phyloP scores from a whole-genome alignment of 768 basidiomycete species.

The Podaxis mareebaensis region DNA sequence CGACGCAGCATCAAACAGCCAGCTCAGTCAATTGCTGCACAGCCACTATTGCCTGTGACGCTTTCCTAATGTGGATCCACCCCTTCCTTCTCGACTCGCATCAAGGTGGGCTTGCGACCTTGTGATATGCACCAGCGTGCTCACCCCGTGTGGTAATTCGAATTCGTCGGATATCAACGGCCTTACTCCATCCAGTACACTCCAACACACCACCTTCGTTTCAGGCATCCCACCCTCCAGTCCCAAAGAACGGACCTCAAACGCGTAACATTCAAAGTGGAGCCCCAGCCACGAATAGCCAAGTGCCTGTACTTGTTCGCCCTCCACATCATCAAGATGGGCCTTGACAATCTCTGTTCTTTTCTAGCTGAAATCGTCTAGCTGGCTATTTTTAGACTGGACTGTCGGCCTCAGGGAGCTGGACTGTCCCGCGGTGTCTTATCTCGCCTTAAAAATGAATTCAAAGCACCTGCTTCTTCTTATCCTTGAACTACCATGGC shows the following conservation, averaged over 20 bases:
- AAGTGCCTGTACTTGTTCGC: no score
- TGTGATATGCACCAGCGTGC: background rate
- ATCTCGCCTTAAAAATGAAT: background rate
- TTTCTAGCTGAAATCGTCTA: background rate
- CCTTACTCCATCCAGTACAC: background rate
- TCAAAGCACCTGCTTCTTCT: background rate
- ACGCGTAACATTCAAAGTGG: no score
- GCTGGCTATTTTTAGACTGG: background rate
- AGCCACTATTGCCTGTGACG: constrained; percentile 14
- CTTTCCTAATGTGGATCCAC: constrained; percentile 2
- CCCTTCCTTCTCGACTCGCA: background rate
- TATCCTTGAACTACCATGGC: background rate
- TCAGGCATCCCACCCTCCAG: background rate
- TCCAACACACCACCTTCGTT: background rate
- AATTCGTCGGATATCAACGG: background rate
- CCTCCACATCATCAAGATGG: no score
- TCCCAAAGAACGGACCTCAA: no score
- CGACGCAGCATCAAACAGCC: background rate
- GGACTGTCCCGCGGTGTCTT: background rate
- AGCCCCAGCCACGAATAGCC: no score
- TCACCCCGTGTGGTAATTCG: no score
- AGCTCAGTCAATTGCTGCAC: constrained; percentile 9
- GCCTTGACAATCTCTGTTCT: no score
- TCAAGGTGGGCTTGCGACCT: background rate
- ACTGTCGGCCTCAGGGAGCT: background rate